Percentiles rank a stretch among this genome's conserved stretches.
phyloP scores from a whole-genome alignment of 495 filamentous ascomycete genomes.

The Glonium stellatum region DNA sequence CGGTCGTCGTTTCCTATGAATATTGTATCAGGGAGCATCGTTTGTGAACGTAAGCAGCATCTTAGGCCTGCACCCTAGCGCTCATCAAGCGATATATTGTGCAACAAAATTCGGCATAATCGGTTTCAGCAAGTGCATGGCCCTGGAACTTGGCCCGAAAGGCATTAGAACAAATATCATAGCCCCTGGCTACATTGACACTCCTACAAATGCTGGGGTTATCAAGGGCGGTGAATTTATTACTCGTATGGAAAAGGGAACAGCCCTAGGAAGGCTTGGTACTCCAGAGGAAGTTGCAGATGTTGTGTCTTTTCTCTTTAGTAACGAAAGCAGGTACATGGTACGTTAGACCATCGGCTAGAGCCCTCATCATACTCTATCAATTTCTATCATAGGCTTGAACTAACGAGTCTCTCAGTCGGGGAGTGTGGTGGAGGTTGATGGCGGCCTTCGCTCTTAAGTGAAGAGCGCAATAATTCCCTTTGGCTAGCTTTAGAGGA shows the following conservation, averaged over 20 bases:
- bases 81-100: conserved; percentile 44
- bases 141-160: conserved; percentile 46
- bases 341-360: too few relatives aligned
- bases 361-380: too few relatives aligned
- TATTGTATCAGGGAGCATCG: too few relatives aligned
- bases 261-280: conserved; percentile 46
- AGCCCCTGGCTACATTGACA: conserved; percentile 47
- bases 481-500: too few relatives aligned
- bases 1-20: too few relatives aligned
- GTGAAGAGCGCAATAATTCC: too few relatives aligned
- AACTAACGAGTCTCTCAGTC: too few relatives aligned
- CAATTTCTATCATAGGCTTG: too few relatives aligned
- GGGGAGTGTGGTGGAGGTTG: conserved; percentile 49
- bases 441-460: conserved; percentile 31
- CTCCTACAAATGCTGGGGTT: conserved; percentile 38
- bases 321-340: conserved; percentile 44
- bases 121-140: conserved; percentile 51
- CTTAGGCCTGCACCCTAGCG: conserved; percentile 35
- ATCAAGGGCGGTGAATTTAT: conserved; percentile 36
- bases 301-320: conserved; percentile 49
- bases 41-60: conserved; percentile 45
- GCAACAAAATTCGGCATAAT: conserved; percentile 49
- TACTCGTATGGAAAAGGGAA: conserved; percentile 31
- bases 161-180: conserved; percentile 51
- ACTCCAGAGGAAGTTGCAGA: conserved; percentile 48